Evolutionary conservation across 23 red algal genomes (phyloP).

Genomic region (Agarophyton chilense): DNA sequence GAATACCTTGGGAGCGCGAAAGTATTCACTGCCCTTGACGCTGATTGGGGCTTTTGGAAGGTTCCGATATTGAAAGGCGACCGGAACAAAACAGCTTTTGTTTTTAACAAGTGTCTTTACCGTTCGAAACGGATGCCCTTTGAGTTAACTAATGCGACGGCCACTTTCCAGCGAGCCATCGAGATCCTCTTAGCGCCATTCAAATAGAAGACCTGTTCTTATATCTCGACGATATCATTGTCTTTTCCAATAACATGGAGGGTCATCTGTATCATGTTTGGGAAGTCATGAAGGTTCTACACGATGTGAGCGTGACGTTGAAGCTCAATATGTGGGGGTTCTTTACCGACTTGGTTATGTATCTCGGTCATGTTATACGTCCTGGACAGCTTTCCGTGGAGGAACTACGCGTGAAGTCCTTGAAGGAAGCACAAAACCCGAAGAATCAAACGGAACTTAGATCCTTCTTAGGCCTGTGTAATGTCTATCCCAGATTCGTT

Average conservation of each 20-base stretch:
- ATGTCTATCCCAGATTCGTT: constrained; percentile 2
- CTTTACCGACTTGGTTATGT: background rate
- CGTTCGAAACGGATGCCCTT: constrained; percentile 45
- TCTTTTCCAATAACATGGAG: constrained; percentile 14
- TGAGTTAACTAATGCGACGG: background rate
- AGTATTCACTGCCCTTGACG: constrained; percentile 42
- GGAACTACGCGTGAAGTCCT: background rate
- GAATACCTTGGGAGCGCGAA: constrained; percentile 6
- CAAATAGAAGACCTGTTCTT: background rate
- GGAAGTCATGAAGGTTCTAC: background rate
- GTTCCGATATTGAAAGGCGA: background rate
- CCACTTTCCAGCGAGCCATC: background rate
- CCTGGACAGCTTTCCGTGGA: background rate
- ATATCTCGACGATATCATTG: constrained; percentile 1
- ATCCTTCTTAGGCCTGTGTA: background rate
- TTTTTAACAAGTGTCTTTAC: constrained; percentile 26
- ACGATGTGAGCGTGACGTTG: background rate
- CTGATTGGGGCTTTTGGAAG: constrained; percentile 35
- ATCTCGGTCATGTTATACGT: background rate
- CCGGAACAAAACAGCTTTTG: constrained; percentile 26
- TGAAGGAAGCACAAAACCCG: background rate
- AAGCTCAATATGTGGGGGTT: constrained; percentile 5
- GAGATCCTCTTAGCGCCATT: background rate
- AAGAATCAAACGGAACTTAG: background rate
- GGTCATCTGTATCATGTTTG: background rate